phyloP scores from a whole-genome alignment of 306 rosid species.

The Dryas alaskensis region DNA sequence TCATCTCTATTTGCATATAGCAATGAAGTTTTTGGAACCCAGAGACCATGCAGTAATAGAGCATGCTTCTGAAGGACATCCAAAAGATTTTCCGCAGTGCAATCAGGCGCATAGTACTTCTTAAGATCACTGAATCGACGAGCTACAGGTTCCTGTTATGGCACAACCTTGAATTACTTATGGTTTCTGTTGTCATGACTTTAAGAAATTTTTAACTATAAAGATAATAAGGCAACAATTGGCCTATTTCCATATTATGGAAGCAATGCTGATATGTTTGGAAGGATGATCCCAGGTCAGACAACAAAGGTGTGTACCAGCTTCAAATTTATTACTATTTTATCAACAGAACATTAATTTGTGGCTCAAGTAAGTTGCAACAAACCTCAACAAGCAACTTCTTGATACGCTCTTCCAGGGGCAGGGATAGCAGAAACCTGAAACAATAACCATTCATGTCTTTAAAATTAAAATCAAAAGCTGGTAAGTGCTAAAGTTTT shows the following conservation, averaged over 20 bases:
- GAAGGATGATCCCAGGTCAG: background rate
- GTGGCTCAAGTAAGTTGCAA: constrained; percentile 22
- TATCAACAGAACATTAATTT: constrained; percentile 4
- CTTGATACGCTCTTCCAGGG: constrained; percentile 76
- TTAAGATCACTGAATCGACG: constrained; percentile 63
- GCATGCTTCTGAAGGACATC: constrained; percentile 63
- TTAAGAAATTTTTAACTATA: background rate
- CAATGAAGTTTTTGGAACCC: constrained; percentile 68
- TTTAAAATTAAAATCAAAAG: constrained; percentile 7
- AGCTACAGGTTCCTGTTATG: constrained; percentile 58
- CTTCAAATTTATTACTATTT: background rate
- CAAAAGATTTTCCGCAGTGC: constrained; percentile 49
- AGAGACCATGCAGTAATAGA: constrained; percentile 59
- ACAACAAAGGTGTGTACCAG: constrained; percentile 8
- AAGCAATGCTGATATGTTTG: background rate
- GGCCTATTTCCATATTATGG: background rate
- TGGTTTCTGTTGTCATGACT: background rate
- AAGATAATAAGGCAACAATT: background rate
- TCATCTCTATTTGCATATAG: constrained; percentile 26
- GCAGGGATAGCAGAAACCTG: constrained; percentile 67
- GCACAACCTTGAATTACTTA: constrained; percentile 18
- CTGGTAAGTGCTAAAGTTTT: background rate
- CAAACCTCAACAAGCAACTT: constrained; percentile 72
- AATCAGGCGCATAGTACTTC: constrained; percentile 78
- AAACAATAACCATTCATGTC: constrained; percentile 24